Evolutionary conservation across 345 rosid genomes (phyloP), one percentile per base, ranked within the genome.

Genomic region (Pistacia vera): DNA sequence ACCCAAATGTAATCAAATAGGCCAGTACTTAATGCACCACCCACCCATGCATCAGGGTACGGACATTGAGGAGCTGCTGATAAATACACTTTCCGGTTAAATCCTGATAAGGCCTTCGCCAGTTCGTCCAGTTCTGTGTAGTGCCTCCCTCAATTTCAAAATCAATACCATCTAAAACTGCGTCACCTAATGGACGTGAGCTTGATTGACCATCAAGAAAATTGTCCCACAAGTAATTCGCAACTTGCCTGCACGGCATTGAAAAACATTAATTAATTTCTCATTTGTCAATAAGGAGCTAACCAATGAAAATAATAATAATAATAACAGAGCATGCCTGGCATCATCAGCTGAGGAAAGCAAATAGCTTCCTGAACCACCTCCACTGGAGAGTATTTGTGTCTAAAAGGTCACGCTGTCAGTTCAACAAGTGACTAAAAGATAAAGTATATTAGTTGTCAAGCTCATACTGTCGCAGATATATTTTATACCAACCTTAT

Each of bases 1-100:
- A 78, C 75, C 81, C 74, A 78, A 22, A 81, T 74, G n/a, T 74
- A 74, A 28, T 78, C 82, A 25, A 78, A 82, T n/a, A 75, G 49
- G 0, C 79, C 77, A 1, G 80, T 71, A 0, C 8, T 4, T 0
- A 82, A 41, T 1, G 77, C 79, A 13, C 41, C 55, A 1, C 64
- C 75, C 0, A 82, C 17, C 61, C 28, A 54, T 25, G 74, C 66
- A 55, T 78, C 79, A 0, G 80, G 82, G 25, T 49, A 82, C 3
- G 77, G 61, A 35, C 80, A 30, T 54, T 79, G 75, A 9, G 49
- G 61, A 73, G 76, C 71, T 56, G 72, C 76, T 9, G 80, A 8
- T 77, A 77, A 57, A 48, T 77, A 71, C 1, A 77, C 67, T 14
- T 65, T 71, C 25, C 46, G 1, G 54, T 51, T 71, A 38, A 54